Evolutionary conservation across 495 filamentous ascomycete genomes (phyloP).

Genomic region (Penicillium robsamsonii): DNA sequence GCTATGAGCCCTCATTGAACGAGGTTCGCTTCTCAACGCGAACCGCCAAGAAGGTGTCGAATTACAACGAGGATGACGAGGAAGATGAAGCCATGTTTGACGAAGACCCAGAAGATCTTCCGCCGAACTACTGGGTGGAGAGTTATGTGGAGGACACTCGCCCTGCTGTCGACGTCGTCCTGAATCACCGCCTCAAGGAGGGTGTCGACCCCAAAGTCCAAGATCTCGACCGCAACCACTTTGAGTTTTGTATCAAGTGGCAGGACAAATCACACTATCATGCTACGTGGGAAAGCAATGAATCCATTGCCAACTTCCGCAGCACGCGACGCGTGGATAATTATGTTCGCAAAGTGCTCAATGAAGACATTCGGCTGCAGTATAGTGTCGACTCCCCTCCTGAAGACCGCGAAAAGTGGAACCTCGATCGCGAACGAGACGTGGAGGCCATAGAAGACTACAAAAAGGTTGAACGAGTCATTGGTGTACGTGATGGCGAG

Average conservation of each 20-base stretch:
- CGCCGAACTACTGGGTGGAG: constrained; percentile 61
- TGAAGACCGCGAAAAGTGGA: constrained; percentile 89
- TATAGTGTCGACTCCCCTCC: constrained; percentile 69
- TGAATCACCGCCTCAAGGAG: constrained; percentile 78
- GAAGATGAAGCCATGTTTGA: constrained; percentile 70
- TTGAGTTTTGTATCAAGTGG: constrained; percentile 97
- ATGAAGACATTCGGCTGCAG: constrained; percentile 67
- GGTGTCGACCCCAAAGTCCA: constrained; percentile 55
- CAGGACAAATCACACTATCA: constrained; percentile 92
- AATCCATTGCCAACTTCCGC: constrained; percentile 61
- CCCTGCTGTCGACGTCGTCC: constrained; percentile 82
- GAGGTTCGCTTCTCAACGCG: constrained; percentile 90
- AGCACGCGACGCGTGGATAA: constrained; percentile 89
- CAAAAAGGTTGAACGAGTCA: constrained; percentile 88
- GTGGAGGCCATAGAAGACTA: constrained; percentile 81
- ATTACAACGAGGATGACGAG: constrained; percentile 85
- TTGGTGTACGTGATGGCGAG: constrained; percentile 72
- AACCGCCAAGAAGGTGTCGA: constrained; percentile 79
- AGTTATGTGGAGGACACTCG: constrained; percentile 65
- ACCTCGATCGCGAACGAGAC: constrained; percentile 82
- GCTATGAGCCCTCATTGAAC: constrained; percentile 57
- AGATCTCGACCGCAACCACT: constrained; percentile 71
- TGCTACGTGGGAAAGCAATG: constrained; percentile 86
- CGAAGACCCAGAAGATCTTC: constrained; percentile 57
- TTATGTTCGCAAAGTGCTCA: constrained; percentile 80